These are phyloP conservation scores for Tolypocladium inflatum DNA, from an alignment of 2,329 filamentous ascomycete species.

Conservation along the genomic window DNA sequence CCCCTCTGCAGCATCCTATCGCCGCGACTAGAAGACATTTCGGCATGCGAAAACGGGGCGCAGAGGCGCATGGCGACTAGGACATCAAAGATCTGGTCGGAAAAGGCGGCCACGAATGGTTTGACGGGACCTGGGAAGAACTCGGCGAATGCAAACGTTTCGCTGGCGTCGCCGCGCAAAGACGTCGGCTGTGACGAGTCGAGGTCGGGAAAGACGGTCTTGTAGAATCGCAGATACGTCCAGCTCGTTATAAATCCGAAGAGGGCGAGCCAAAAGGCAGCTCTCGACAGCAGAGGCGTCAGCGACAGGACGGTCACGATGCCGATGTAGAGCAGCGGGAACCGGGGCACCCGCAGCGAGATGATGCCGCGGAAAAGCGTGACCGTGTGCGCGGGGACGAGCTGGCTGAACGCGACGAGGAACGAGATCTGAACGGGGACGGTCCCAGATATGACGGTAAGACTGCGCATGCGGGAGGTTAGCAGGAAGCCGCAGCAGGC, in stretches of 20 bases:
- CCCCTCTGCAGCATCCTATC: constrained; percentile 43
- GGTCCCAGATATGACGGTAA: constrained; percentile 79
- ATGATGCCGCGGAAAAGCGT: constrained; percentile 82
- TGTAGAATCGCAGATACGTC: constrained; percentile 96
- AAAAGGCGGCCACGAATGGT: constrained; percentile 63
- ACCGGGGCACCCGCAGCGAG: constrained; percentile 73
- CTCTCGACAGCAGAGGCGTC: constrained; percentile 52
- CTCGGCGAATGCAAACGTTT: constrained; percentile 91
- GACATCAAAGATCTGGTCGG: constrained; percentile 62
- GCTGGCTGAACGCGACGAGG: constrained; percentile 94
- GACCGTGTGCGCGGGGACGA: constrained; percentile 93
- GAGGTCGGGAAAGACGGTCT: constrained; percentile 61
- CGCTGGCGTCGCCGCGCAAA: constrained; percentile 83
- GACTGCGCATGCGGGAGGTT: constrained; percentile 30
- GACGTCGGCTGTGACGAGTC: constrained; percentile 50
- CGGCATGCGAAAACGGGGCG: constrained; percentile 75
- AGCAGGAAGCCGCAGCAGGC: neutral
- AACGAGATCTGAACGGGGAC: constrained; percentile 87
- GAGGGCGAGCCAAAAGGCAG: constrained; percentile 68
- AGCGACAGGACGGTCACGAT: constrained; percentile 56
- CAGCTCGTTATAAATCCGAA: constrained; percentile 82
- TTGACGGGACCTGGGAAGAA: constrained; percentile 87
- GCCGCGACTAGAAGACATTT: constrained; percentile 66
- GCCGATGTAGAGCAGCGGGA: constrained; percentile 65
- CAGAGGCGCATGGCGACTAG: constrained; percentile 71